phyloP scores from a whole-genome alignment of 306 rosid genomes.

The Castanea mollissima region DNA sequence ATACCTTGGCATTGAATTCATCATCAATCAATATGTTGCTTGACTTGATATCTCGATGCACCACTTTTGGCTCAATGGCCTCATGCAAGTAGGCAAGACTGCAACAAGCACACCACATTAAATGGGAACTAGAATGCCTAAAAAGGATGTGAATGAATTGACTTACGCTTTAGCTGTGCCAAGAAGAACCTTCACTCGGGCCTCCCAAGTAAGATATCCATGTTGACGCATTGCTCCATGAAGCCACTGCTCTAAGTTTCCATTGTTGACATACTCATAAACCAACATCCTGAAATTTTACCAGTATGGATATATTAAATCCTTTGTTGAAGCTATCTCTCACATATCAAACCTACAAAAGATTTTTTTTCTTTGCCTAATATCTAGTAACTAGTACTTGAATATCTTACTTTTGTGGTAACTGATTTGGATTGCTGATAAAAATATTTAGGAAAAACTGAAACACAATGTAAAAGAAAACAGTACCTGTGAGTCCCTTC shows the following conservation, averaged over 20 bases:
- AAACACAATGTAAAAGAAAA: slow-evolving; percentile 11
- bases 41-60: slow-evolving; percentile 89
- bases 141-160: slow-evolving; percentile 14
- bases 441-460: background rate
- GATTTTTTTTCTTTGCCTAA: background rate
- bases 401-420: background rate
- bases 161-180: slow-evolving; percentile 99
- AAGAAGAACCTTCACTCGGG: slow-evolving; percentile 81
- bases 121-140: slow-evolving; percentile 17
- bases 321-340: slow-evolving; percentile 1
- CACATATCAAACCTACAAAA: slow-evolving; percentile 2
- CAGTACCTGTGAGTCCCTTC: slow-evolving; percentile 88
- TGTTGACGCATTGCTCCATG: slow-evolving; percentile 96
- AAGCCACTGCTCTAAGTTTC: slow-evolving; percentile 97
- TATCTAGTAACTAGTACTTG: background rate
- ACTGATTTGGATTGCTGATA: background rate
- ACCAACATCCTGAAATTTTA: slow-evolving; percentile 69
- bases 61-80: slow-evolving; percentile 95
- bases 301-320: background rate
- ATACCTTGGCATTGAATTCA: slow-evolving; percentile 91
- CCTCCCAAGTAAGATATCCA: slow-evolving; percentile 97
- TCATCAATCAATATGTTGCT: slow-evolving; percentile 88
- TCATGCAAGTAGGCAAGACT: slow-evolving; percentile 91
- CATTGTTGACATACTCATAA: slow-evolving; percentile 90
- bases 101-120: slow-evolving; percentile 36